Evolutionary conservation across 2,329 filamentous ascomycete species (phyloP), one percentile per base, ranked within the genome.

Genomic region (Truncatella angustata): DNA sequence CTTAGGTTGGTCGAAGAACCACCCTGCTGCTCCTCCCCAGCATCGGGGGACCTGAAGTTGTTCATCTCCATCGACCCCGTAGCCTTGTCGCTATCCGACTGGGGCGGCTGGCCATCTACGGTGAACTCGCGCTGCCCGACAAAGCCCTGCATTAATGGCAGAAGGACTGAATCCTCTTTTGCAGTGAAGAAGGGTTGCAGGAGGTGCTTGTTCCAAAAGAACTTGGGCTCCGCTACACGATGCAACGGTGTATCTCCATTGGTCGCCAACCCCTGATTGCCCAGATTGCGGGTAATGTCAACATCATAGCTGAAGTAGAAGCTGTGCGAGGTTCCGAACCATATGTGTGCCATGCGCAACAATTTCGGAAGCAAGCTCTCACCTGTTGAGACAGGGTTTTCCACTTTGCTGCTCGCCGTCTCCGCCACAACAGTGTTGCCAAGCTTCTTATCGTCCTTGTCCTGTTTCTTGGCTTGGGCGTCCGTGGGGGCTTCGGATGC

Each of bases 231-330:
- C 20, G 87, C 91, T 53, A 82, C 78, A 56, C 82, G 82, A 66
- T 90, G 81, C 4, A 96, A 73, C 5, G 91, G 86, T 4, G 82
- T 59, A 42, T 79, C 77, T 12, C 34, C 68, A 66, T 49, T 69
- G 67, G 55, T 81, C 67, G 50, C 58, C 6, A 35, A 50, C 39
- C 58, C 57, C 3, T 63, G 64, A 51, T 66, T 75, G 3, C 71
- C 70, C 51, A 84, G 63, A 56, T 81, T 85, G 51, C 87, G 82
- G 1, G 94, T 97, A 47, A 99, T 82, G 66, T 99, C 92, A 66
- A 93, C 81, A 58, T 99, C 94, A 67, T 99, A 97, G 0, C 92
- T 92, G 68, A 93, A 99, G 74, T 88, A 97, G 69, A 97, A 97
- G 67, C 90, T 97, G 56, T 81, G 81, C 0, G 88, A 91, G 4